Base-by-base conservation (phyloP, 192 early-diverging fungal species). In the Phlyctochytrium bullatum region DNA sequence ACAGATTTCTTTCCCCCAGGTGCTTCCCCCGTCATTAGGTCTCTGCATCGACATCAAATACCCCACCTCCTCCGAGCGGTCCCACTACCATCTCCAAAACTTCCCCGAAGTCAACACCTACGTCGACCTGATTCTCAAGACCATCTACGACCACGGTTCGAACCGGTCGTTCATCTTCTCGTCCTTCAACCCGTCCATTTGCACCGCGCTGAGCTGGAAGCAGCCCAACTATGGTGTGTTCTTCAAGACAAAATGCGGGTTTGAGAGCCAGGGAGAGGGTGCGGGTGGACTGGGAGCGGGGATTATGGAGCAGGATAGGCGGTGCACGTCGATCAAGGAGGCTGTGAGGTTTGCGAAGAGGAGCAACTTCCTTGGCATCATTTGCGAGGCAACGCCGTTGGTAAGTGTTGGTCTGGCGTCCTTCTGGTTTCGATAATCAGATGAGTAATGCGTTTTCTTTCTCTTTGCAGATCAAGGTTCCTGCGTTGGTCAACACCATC, bases 221-320 rank as follows among this genome's bases (percentile, higher is more conserved):
- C 97, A 99, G 66, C 96, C 96, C 24, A 98, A 98, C 71, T 99
- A 88, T 86, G 84, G 83, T 25, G 97, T 99, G 24, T 99, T 99
- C 72, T 94, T 97, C 76, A 85, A 89, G 61, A 93, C 92, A 2
- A 85, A 86, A 36, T 91, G 90, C 50, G 92, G 94, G 30, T 89
- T 83, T 71, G 84, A 78, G 47, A 74, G 34, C 31, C 50, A 58
- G 28, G 66, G 14, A 16, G 40, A 6, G 40, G 10, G 40, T 47
- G 6, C 20, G 10, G 10, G 10, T 47, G 29, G 29, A 17, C 47
- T 40, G 24, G 71, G 40, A 6, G 17, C 23, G 10, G 30, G 58
- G 0, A 14, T 29, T 0, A 14, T 59, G 12, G 62, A 31, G 24
- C 34, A 29, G 52, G 80, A 85, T 57, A 47, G 59, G 27, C 40